Percentiles rank a stretch among this genome's conserved stretches.
Conservation (phyloP, 495 filamentous ascomycete species). For the Xylaria acuta region DNA sequence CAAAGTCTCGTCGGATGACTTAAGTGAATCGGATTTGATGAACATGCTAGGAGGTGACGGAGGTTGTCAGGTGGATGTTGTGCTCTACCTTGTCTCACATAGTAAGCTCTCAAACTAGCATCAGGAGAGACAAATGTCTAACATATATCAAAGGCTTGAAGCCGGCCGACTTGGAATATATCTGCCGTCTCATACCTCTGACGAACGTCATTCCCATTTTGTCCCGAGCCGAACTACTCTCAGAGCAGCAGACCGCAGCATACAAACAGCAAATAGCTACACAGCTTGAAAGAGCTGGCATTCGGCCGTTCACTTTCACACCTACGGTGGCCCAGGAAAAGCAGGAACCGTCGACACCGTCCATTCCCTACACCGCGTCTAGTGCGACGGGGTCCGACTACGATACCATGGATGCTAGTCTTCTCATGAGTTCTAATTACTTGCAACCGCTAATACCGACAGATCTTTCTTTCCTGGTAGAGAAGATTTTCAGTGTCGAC, state of each 20-base stretch:
- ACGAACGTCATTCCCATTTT: slow-evolving; percentile 90
- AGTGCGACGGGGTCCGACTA: slow-evolving; percentile 76
- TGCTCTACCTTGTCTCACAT: slow-evolving; percentile 75
- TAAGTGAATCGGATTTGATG: slow-evolving; percentile 76
- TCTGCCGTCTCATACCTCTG: slow-evolving; percentile 73
- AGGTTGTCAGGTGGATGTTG: slow-evolving; percentile 85
- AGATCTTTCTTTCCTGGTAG: slow-evolving; percentile 74
- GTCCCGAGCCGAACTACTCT: slow-evolving; percentile 75
- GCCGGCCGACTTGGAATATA: slow-evolving; percentile 75
- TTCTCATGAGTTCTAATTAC: slow-evolving; percentile 94
- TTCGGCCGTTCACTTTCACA: slow-evolving; percentile 75
- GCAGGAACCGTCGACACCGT: slow-evolving; percentile 29
- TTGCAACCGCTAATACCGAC: slow-evolving; percentile 81
- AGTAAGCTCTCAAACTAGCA: slow-evolving; percentile 36
- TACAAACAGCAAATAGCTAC: slow-evolving; percentile 68
- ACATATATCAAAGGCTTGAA: slow-evolving; percentile 64
- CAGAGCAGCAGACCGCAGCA: slow-evolving; percentile 60
- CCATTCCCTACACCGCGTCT: slow-evolving; percentile 78
- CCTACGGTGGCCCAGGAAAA: slow-evolving; percentile 23
- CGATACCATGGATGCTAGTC: slow-evolving; percentile 92
- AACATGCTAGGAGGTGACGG: slow-evolving; percentile 84
- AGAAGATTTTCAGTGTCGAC: slow-evolving; percentile 77
- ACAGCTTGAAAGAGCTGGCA: slow-evolving; percentile 64
- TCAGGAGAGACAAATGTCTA: slow-evolving; percentile 19
- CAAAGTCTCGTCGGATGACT: slow-evolving; percentile 64